These are phyloP conservation scores for Mortierella sp. DNA, from an alignment of 371 early-diverging fungal genomes.

Conservation along the genomic window DNA sequence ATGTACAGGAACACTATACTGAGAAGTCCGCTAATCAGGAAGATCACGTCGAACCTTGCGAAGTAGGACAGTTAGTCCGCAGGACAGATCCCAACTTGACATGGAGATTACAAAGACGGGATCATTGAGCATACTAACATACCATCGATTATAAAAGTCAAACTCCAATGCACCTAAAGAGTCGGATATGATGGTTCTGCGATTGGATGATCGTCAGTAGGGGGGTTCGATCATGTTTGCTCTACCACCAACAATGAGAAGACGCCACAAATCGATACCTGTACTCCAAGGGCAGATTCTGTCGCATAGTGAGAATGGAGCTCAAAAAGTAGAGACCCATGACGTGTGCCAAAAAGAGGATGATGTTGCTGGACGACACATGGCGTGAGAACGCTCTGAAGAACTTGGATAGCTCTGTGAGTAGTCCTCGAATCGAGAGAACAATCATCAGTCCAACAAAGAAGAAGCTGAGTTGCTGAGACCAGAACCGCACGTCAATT, in stretches of 20 bases:
- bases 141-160: constrained; percentile 90
- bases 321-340: constrained; percentile 95
- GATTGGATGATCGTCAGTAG: neutral
- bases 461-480: constrained; percentile 92
- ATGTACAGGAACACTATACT: constrained; percentile 75
- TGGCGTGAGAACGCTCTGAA: constrained; percentile 72
- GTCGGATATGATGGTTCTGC: constrained; percentile 79
- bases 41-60: constrained; percentile 84
- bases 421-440: constrained; percentile 85
- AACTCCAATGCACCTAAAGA: constrained; percentile 84
- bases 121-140: neutral
- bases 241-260: neutral
- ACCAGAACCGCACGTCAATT: constrained; percentile 84
- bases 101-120: too few species aligned
- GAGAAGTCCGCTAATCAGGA: constrained; percentile 79
- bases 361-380: constrained; percentile 74
- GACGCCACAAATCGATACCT: constrained; percentile 55
- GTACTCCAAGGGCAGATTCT: constrained; percentile 86
- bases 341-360: constrained; percentile 84
- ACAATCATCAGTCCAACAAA: constrained; percentile 91
- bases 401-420: constrained; percentile 84
- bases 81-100: too few species aligned
- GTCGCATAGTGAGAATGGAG: constrained; percentile 91
- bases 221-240: constrained; percentile 1
- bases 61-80: neutral